Evolutionary conservation across 495 filamentous ascomycete species (phyloP), one percentile per base, ranked within the genome.

Genomic region (Daldinia grandis): DNA sequence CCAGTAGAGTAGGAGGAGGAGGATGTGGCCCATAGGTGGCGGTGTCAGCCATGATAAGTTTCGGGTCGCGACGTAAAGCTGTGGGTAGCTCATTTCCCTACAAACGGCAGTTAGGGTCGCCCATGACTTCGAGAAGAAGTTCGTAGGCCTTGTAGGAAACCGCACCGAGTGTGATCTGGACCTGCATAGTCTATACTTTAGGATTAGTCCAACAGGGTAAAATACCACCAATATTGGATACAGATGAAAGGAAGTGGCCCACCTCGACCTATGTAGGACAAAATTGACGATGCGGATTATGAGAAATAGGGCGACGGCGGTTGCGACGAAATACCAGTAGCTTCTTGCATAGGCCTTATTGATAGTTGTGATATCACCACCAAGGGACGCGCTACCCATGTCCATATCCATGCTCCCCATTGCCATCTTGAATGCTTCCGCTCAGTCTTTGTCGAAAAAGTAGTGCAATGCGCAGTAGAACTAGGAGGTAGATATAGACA

Each of bases 71-170:
- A 91, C 66, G 59, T 88, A 86, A 33, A 85, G 78, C 57, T 90
- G 87, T 8, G 87, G 90, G 73, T 92, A 87, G 74, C 84, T 85
- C 35, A 86, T 80, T 77, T 95, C 92, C 64, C 92, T 87, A 19
- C 78, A 71, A 28, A 91, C 80, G 1, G 92, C 92, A 35, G 90
- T 91, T 27, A 86, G 64, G 1, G 92, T 93, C 9, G 92, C 92
- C 81, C 87, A 89, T 49, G 74, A 47, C 31, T 83, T 79, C 56
- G 87, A 79, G 57, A 89, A 81, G 1, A 72, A 19, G 49, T 85
- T 87, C 69, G 85, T 88, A 14, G 92, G 92, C 73, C 87, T 88
- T 17, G 92, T 89, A 8, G 91, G 90, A 25, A 80, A 86, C 40
- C 78, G 75, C 17, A 78, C 68, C 8, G 84, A 82, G n/a, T 74